phyloP scores from a whole-genome alignment of 2,329 filamentous ascomycete genomes.

The Parafenestella ontariensis region DNA sequence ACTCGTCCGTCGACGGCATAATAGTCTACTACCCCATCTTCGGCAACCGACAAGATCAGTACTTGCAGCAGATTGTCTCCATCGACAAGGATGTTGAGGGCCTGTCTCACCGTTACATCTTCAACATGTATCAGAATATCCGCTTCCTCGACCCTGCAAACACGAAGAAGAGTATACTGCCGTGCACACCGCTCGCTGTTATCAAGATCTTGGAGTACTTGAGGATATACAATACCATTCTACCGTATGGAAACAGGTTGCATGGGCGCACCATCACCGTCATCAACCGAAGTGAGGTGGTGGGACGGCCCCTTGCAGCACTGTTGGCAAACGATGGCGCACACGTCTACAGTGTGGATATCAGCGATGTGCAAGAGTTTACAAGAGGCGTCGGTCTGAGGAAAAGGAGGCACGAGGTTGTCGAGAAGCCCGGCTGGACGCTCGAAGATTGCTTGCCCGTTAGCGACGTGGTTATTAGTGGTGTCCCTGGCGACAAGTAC shows the following conservation, averaged over 20 bases:
- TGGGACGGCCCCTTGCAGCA: conserved; percentile 89
- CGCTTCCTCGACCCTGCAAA: conserved; percentile 87
- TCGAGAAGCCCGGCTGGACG: conserved; percentile 80
- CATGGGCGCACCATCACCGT: conserved; percentile 95
- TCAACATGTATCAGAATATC: conserved; percentile 99
- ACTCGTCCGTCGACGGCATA: conserved; percentile 80
- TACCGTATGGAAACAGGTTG: conserved; percentile 90
- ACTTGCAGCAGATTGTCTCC: conserved; percentile 92
- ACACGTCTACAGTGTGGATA: conserved; percentile 91
- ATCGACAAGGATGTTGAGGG: conserved; percentile 95
- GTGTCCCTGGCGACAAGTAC: conserved; percentile 85
- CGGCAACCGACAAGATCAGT: conserved; percentile 86
- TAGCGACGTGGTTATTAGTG: conserved; percentile 93
- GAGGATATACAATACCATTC: conserved; percentile 93
- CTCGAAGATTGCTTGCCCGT: conserved; percentile 82
- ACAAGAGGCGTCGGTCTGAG: conserved; percentile 87
- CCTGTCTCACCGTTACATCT: conserved; percentile 89
- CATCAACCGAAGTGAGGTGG: conserved; percentile 95
- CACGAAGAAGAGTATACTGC: conserved; percentile 86
- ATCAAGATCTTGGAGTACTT: conserved; percentile 97
- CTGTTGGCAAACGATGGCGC: conserved; percentile 95
- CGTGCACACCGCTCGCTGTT: conserved; percentile 93
- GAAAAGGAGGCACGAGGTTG: conserved; percentile 84
- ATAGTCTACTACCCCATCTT: conserved; percentile 99
- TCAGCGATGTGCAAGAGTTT: conserved; percentile 91